These are phyloP conservation scores for Hordeum marinum DNA, from an alignment of 176 grass and related monocot species.

Conservation along the genomic window DNA sequence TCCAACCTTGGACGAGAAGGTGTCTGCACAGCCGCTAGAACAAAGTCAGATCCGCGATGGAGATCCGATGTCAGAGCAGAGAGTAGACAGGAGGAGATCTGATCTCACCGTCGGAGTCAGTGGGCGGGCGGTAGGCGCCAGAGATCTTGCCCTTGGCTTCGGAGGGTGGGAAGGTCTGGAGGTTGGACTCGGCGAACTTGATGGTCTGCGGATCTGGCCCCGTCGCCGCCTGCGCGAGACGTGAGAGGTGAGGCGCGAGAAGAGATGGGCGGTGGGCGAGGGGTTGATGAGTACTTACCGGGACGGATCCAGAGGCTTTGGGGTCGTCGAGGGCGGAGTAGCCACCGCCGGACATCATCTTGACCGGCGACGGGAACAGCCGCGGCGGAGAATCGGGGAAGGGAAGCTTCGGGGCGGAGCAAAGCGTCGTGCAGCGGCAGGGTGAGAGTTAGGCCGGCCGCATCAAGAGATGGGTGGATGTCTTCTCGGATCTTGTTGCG, in stretches of 20 bases:
- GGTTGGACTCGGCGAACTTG: constrained; percentile 81
- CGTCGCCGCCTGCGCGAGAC: constrained; percentile 46
- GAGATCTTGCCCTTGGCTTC: constrained; percentile 87
- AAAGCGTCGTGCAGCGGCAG: neutral
- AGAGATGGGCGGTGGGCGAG: neutral
- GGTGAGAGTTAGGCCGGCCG: neutral
- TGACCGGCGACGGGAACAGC: constrained; percentile 26
- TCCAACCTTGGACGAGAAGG: constrained; percentile 69
- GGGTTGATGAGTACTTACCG: constrained; percentile 36
- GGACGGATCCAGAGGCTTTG: constrained; percentile 87
- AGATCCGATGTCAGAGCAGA: neutral
- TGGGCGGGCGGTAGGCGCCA: constrained; percentile 80
- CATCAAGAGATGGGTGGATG: neutral
- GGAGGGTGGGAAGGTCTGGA: constrained; percentile 88
- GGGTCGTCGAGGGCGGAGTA: constrained; percentile 85
- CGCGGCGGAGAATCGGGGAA: neutral
- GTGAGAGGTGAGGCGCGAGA: neutral
- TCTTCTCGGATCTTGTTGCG: constrained; percentile 4
- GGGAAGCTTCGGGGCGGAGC: constrained; percentile 6
- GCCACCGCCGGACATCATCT: constrained; percentile 91
- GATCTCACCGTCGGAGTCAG: constrained; percentile 89
- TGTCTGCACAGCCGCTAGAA: constrained; percentile 38
- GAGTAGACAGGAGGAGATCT: neutral
- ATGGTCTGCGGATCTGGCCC: constrained; percentile 68
- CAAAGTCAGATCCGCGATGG: constrained; percentile 24